These are phyloP conservation scores for Globisporangium perplexum DNA, from an alignment of 352 stramenopile species.

Conservation along the genomic window DNA sequence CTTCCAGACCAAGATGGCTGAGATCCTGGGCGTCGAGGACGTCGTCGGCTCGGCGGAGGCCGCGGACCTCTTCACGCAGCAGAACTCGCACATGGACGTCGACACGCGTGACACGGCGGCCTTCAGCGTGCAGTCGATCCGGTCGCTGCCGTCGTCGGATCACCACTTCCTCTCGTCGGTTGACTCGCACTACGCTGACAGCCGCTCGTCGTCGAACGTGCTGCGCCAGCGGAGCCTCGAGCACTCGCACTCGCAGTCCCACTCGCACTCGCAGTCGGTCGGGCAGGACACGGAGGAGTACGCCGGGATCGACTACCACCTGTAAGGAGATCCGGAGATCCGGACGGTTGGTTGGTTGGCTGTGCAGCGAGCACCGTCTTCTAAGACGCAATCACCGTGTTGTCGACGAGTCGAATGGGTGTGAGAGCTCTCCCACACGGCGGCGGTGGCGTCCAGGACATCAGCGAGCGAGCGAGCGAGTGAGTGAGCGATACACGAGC, in stretches of 20 bases:
- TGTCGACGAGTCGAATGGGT: too few species aligned
- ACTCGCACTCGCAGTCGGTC: slow-evolving; percentile 62
- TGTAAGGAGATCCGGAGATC: slow-evolving; percentile 21
- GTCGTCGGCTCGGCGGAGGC: slow-evolving; percentile 35
- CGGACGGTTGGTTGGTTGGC: background rate
- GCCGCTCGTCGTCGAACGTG: slow-evolving; percentile 34
- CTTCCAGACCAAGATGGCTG: slow-evolving; percentile 84
- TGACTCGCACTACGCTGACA: slow-evolving; percentile 62
- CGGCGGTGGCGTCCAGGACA: too few species aligned
- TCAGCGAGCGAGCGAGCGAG: background rate
- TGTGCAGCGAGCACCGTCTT: background rate
- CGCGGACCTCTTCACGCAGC: slow-evolving; percentile 60
- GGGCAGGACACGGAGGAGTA: slow-evolving; percentile 80
- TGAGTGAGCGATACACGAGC: too few species aligned
- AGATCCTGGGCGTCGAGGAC: slow-evolving; percentile 81
- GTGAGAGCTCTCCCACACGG: too few species aligned
- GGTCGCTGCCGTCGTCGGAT: slow-evolving; percentile 58
- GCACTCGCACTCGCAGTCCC: slow-evolving; percentile 26
- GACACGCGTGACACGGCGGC: slow-evolving; percentile 58
- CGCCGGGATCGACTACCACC: slow-evolving; percentile 81
- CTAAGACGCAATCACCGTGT: too few species aligned
- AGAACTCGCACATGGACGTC: slow-evolving; percentile 88
- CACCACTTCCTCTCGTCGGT: slow-evolving; percentile 51
- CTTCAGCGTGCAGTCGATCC: slow-evolving; percentile 59
- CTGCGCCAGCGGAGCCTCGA: slow-evolving; percentile 55